Percentiles rank a stretch among this genome's conserved stretches.
Conservation (phyloP, 768 basidiomycete species). For the Daedalea quercina region DNA sequence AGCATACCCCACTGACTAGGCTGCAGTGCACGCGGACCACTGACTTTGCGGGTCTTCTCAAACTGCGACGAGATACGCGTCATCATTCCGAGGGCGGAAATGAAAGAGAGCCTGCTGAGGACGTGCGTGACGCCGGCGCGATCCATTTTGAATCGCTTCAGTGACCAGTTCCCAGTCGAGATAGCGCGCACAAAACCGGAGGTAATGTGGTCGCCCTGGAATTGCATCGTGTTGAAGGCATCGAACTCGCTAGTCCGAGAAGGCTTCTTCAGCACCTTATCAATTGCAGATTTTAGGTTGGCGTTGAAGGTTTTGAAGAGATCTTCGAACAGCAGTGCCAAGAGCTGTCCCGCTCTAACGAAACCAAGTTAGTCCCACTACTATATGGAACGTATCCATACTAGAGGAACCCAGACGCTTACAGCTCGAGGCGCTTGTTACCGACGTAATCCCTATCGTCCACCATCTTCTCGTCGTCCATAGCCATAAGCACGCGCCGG, state of each 20-base stretch:
- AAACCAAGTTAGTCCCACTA: conserved; percentile 1
- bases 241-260: conserved; percentile 93
- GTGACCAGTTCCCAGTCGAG: conserved; percentile 97
- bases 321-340: conserved; percentile 95
- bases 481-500: conserved; percentile 89
- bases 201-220: conserved; percentile 95
- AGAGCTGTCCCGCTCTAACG: conserved; percentile 84
- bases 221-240: conserved; percentile 89
- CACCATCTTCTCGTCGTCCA: conserved; percentile 94
- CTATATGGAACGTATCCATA: background rate
- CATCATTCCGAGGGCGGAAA: conserved; percentile 99
- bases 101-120: conserved; percentile 89
- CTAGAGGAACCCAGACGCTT: conserved; percentile 26
- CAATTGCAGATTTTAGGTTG: conserved; percentile 90
- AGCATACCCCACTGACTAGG: conserved; percentile 99
- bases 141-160: conserved; percentile 99
- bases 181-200: conserved; percentile 95
- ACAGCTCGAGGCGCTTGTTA: conserved; percentile 98
- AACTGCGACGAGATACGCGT: conserved; percentile 98
- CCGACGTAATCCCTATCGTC: conserved; percentile 99
- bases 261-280: conserved; percentile 95
- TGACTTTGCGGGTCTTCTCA: conserved; percentile 98
- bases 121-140: conserved; percentile 98
- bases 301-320: conserved; percentile 98
- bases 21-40: conserved; percentile 93